These are phyloP conservation scores for Sinapis alba DNA, from an alignment of 441 rosid species.

Conservation along the genomic window DNA sequence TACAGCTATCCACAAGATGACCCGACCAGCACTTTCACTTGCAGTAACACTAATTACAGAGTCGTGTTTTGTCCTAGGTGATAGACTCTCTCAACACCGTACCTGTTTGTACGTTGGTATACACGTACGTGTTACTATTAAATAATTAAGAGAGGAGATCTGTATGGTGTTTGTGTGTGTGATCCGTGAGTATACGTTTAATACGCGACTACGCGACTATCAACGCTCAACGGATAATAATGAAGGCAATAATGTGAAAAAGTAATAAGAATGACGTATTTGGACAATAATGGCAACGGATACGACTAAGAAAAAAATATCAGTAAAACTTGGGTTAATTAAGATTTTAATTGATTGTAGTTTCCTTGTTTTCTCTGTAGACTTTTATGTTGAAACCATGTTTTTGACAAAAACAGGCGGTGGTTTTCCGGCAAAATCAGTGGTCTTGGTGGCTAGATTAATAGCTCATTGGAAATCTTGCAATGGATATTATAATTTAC, in stretches of 20 bases:
- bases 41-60: constrained; percentile 46
- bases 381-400: too few species aligned
- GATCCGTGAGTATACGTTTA: not conserved
- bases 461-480: too few species aligned
- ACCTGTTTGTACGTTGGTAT: not conserved
- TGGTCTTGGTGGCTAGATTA: too few species aligned
- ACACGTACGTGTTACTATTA: not conserved
- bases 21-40: constrained; percentile 54
- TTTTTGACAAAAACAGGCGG: too few species aligned
- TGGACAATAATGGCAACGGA: not conserved
- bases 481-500: too few species aligned
- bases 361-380: too few species aligned
- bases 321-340: too few species aligned
- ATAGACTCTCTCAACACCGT: not conserved
- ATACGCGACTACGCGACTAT: not conserved
- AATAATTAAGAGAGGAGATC: not conserved
- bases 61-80: constrained; percentile 34
- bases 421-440: too few species aligned
- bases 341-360: too few species aligned
- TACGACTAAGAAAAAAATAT: too few species aligned
- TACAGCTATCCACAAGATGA: constrained; percentile 66
- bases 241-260: not conserved
- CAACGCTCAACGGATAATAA: not conserved
- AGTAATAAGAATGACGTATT: not conserved
- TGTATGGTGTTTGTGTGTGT: not conserved